These are phyloP conservation scores for Ettlia oleoabundans DNA, from an alignment of 139 green algal species.

Conservation along the genomic window DNA sequence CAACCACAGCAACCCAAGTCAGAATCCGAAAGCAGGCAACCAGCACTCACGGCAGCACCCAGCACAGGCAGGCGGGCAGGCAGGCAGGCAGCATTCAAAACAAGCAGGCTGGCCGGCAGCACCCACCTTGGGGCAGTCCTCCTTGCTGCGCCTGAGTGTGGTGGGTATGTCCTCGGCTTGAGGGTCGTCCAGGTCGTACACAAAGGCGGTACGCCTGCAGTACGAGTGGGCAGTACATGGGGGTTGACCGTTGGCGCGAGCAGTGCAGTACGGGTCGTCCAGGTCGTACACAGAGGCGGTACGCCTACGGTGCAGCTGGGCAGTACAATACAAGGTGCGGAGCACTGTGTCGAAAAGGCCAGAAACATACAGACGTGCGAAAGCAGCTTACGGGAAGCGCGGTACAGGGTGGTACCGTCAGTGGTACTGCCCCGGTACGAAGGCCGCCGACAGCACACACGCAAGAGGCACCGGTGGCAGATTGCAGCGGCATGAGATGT, in stretches of 20 bases:
- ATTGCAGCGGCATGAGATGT: too few species aligned
- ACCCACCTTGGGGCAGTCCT: slow-evolving; percentile 81
- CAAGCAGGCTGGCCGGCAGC: too few species aligned
- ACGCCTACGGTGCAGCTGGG: not conserved
- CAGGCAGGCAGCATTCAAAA: too few species aligned
- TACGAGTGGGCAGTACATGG: not conserved
- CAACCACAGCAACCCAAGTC: too few species aligned
- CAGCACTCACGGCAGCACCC: too few species aligned
- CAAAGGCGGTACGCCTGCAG: slow-evolving; percentile 73
- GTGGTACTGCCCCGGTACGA: not conserved
- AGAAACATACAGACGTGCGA: not conserved
- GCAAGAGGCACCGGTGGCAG: too few species aligned
- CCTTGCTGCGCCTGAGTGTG: slow-evolving; percentile 86
- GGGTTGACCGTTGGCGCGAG: not conserved
- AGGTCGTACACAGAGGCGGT: slow-evolving; percentile 92
- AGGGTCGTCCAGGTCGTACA: slow-evolving; percentile 85
- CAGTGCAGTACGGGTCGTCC: too few species aligned
- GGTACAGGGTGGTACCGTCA: not conserved
- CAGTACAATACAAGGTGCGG: too few species aligned
- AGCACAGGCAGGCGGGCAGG: too few species aligned
- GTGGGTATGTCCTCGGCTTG: slow-evolving; percentile 72
- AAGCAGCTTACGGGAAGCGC: not conserved
- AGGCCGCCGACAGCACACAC: too few species aligned
- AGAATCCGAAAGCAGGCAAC: too few species aligned
- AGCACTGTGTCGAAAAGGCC: not conserved